These are phyloP conservation scores for Colletotrichum aenigma DNA, from an alignment of 2,329 filamentous ascomycete species.

Conservation along the genomic window DNA sequence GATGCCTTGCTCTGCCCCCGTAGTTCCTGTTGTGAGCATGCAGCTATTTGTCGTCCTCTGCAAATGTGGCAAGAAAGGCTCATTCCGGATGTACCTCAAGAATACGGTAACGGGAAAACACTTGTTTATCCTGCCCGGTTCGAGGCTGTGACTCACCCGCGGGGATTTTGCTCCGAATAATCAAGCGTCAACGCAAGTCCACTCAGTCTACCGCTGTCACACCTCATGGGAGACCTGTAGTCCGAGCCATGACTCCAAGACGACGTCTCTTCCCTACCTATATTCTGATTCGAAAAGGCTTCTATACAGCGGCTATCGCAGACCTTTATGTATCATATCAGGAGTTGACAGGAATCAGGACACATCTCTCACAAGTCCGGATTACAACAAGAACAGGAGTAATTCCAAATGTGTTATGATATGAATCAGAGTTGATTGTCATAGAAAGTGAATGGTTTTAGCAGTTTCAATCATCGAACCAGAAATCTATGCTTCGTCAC, in stretches of 20 bases:
- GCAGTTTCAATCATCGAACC: not conserved
- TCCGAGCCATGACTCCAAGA: not conserved
- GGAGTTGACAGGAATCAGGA: not conserved
- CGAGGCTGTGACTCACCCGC: not conserved
- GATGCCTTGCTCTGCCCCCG: not conserved
- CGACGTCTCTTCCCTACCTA: not conserved
- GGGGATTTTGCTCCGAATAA: not conserved
- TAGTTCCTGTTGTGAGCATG: not conserved
- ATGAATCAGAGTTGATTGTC: not conserved
- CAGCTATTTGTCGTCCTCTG: not conserved
- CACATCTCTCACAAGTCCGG: not conserved
- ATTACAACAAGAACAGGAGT: not conserved
- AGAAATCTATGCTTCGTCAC: not conserved
- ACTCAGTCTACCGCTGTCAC: not conserved
- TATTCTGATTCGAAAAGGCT: not conserved
- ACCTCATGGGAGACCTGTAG: not conserved
- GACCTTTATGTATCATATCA: not conserved
- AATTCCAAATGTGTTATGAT: not conserved
- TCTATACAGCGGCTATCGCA: not conserved
- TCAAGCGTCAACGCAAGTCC: not conserved
- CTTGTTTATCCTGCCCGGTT: not conserved
- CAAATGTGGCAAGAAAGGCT: not conserved
- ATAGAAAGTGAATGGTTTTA: not conserved
- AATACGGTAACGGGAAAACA: not conserved
- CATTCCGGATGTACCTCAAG: not conserved